A percentile compares a stretch with the other conserved stretches of the same genome.
Conservation (phyloP, 257 asterid genomes). For the Solanum chmielewskii region DNA sequence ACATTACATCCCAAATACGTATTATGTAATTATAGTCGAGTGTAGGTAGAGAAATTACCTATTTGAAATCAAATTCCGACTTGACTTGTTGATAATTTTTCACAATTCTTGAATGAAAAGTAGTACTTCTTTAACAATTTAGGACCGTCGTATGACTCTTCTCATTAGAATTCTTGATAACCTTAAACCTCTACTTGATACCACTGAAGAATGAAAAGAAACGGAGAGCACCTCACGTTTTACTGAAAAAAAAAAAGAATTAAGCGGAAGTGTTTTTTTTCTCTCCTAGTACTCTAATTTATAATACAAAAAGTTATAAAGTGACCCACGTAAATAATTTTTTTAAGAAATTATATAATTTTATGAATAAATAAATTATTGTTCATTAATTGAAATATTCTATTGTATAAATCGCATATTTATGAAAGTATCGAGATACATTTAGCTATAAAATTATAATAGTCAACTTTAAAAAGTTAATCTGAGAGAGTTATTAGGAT, state of each 20-base stretch:
- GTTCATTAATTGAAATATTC: too few species aligned
- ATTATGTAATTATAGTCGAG: background rate
- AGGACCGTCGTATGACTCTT: background rate
- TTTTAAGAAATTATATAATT: too few species aligned
- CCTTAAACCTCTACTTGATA: background rate
- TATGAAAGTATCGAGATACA: too few species aligned
- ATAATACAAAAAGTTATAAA: background rate
- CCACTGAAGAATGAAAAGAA: background rate
- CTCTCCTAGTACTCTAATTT: too few species aligned
- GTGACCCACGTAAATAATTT: background rate
- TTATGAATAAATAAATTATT: too few species aligned
- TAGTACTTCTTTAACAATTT: background rate
- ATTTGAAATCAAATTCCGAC: background rate
- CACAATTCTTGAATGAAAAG: background rate
- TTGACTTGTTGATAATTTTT: background rate
- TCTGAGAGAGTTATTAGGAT: fast-evolving
- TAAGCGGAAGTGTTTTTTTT: background rate
- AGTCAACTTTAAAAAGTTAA: too few species aligned
- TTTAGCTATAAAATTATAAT: too few species aligned
- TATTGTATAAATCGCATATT: too few species aligned
- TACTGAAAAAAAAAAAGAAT: too few species aligned
- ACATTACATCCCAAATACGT: background rate
- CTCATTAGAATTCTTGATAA: background rate
- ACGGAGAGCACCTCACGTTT: background rate
- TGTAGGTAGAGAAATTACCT: background rate